Conservation (phyloP, 2,329 filamentous ascomycete species). For the Pezicula rhizophila region DNA sequence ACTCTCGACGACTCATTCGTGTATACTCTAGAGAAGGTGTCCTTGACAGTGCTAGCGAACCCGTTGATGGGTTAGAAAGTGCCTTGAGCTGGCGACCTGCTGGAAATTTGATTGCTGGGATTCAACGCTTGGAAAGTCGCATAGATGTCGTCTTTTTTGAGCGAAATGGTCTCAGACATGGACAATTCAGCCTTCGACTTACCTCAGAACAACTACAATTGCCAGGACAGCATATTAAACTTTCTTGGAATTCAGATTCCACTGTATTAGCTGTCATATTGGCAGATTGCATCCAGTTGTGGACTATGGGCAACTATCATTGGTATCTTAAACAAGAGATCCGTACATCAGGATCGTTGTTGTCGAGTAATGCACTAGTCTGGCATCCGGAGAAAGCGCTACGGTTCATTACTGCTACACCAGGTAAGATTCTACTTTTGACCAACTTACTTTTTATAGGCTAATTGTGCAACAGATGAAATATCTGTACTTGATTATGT, state of each 20-base stretch:
- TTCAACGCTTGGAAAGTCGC: conserved; percentile 65
- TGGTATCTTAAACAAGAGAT: conserved; percentile 97
- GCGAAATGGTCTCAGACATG: conserved; percentile 93
- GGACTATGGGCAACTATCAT: conserved; percentile 97
- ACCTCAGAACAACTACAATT: conserved; percentile 50
- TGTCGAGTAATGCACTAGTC: conserved; percentile 28
- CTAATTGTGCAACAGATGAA: conserved; percentile 28
- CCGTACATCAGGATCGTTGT: conserved; percentile 31
- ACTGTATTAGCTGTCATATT: conserved; percentile 81
- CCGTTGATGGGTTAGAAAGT: conserved; percentile 84
- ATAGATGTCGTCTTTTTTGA: conserved; percentile 92
- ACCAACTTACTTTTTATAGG: not conserved
- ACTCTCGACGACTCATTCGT: conserved; percentile 70
- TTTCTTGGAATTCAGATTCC: conserved; percentile 90
- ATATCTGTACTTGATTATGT: conserved; percentile 61
- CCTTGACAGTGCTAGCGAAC: conserved; percentile 90
- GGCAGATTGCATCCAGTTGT: conserved; percentile 73
- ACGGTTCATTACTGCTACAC: conserved; percentile 51
- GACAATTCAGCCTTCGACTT: conserved; percentile 76
- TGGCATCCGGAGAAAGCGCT: conserved; percentile 90
- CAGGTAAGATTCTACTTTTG: conserved; percentile 34
- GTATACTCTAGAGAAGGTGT: conserved; percentile 87
- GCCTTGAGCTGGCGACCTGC: conserved; percentile 85
- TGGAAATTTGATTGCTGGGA: conserved; percentile 83
- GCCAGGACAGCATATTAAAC: conserved; percentile 51